phyloP scores from a whole-genome alignment of 2,329 filamentous ascomycete species.

The Oidium heveae region DNA sequence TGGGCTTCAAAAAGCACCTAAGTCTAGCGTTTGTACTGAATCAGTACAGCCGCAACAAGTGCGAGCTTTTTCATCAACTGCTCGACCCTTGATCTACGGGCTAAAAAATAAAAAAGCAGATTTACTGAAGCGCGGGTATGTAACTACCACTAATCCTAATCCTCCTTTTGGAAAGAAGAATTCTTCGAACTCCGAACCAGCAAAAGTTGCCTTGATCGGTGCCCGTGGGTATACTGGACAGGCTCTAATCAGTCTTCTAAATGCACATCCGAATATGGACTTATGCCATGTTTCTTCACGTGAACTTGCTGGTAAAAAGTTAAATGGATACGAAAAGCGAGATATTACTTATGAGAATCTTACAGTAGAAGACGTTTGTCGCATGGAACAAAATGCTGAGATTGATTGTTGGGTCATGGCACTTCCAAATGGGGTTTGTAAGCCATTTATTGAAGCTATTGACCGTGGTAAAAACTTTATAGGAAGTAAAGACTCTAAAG shows the following conservation, averaged over 20 bases:
- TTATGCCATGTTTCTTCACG: slow-evolving; percentile 80
- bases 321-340: slow-evolving; percentile 75
- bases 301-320: slow-evolving; percentile 64
- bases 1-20: slow-evolving; percentile 55
- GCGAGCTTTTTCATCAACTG: slow-evolving; percentile 39
- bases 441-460: slow-evolving; percentile 78
- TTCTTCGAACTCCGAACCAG: slow-evolving; percentile 52
- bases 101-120: neutral
- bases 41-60: slow-evolving; percentile 30
- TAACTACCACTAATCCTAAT: slow-evolving; percentile 59
- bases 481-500: slow-evolving; percentile 16
- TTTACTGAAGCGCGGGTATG: slow-evolving; percentile 21
- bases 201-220: slow-evolving; percentile 67
- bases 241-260: slow-evolving; percentile 66
- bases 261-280: slow-evolving; percentile 72
- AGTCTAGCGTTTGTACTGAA: slow-evolving; percentile 28
- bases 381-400: slow-evolving; percentile 60
- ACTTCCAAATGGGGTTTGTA: slow-evolving; percentile 81
- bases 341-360: slow-evolving; percentile 85
- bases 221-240: slow-evolving; percentile 88
- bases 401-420: slow-evolving; percentile 98
- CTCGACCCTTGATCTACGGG: slow-evolving; percentile 11
- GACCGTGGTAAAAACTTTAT: slow-evolving; percentile 31
- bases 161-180: slow-evolving; percentile 76
- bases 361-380: slow-evolving; percentile 58